Percentiles rank a stretch among this genome's conserved stretches.
Evolutionary conservation across 2,329 filamentous ascomycete genomes (phyloP).

Genomic region (Cladosporium colombiae): DNA sequence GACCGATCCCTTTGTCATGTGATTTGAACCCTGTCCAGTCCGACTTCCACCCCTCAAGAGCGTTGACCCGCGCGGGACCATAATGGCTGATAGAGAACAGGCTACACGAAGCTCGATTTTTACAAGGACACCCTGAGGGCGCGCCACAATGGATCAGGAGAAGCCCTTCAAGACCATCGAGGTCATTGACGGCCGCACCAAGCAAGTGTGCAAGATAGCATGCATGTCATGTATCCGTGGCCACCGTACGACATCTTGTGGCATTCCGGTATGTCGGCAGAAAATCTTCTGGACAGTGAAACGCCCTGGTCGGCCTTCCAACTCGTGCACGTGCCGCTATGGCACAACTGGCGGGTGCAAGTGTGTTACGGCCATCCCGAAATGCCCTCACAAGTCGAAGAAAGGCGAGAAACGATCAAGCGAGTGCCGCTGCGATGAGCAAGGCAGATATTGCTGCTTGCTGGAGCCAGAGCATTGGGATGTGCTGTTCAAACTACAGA

Average conservation of each 20-base stretch:
- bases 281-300: conserved; percentile 41
- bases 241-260: conserved; percentile 39
- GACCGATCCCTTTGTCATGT: conserved; percentile 18
- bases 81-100: conserved; percentile 21
- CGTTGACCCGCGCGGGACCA: background rate
- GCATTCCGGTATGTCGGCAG: conserved; percentile 37
- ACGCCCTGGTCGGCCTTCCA: conserved; percentile 37
- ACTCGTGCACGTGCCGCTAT: conserved; percentile 38
- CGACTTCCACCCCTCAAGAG: conserved; percentile 11
- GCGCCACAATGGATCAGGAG: conserved; percentile 29
- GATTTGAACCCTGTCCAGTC: conserved; percentile 6
- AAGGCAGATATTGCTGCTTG: conserved; percentile 38
- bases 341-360: conserved; percentile 36
- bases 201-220: conserved; percentile 37
- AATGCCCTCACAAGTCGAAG: conserved; percentile 38
- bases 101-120: conserved; percentile 16
- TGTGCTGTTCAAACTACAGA: conserved; percentile 31
- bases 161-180: conserved; percentile 41
- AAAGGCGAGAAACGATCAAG: conserved; percentile 38
- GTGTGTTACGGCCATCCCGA: conserved; percentile 36
- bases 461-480: conserved; percentile 37
- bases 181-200: conserved; percentile 35
- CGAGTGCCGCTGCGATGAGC: conserved; percentile 38
- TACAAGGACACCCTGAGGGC: background rate
- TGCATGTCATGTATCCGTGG: conserved; percentile 41